Evolutionary conservation across 176 grass and related monocot species (phyloP), one percentile per base, ranked within the genome.

Genomic region (Oryza australiensis): DNA sequence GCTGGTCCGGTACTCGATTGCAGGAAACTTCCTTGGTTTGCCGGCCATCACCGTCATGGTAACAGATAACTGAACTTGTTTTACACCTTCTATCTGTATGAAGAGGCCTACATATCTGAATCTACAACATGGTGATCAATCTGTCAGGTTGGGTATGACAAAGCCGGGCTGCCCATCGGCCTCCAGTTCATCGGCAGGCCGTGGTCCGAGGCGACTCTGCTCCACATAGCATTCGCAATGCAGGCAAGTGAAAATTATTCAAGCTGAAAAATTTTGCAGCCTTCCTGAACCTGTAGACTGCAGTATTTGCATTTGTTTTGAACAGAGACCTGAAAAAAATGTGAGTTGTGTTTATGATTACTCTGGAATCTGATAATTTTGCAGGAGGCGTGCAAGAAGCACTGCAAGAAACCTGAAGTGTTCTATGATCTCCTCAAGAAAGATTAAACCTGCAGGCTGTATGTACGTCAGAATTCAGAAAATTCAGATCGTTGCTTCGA

Each of bases 1-100:
- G 41, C 70, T 99, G 75, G 68, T 99, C 26, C 85, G 97, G 74
- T 99, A 92, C 91, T 99, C 93, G 5, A 99, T 99, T 40, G 83
- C 97, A 70, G 97, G 93, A 75, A 99, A 99, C 88, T 99, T 99
- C 88, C 93, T 99, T 18, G 93, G 97, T 20, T 65, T 99, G 79
- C 97, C 97, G 32, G 91, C 97, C 16, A 92, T 96, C 72, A 99
- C 93, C 46, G 42, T 96, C 59, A 91, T 78, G 92, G 94, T 94
- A 94, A 88, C 29, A 11, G 2, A 41, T 40, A 28, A 12, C 64
- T 27, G 22, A 55, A 28, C 15, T 68, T 59, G 5, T 10, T 40
- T 26, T 84, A 40, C 30, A 60, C 22, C 55, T 24, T 73, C 55
- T 79, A 15, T 1, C 41, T 12, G n/a, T 12, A 80, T 16, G 51